phyloP scores from a whole-genome alignment of 306 rosid genomes.

The Vigna angularis region DNA sequence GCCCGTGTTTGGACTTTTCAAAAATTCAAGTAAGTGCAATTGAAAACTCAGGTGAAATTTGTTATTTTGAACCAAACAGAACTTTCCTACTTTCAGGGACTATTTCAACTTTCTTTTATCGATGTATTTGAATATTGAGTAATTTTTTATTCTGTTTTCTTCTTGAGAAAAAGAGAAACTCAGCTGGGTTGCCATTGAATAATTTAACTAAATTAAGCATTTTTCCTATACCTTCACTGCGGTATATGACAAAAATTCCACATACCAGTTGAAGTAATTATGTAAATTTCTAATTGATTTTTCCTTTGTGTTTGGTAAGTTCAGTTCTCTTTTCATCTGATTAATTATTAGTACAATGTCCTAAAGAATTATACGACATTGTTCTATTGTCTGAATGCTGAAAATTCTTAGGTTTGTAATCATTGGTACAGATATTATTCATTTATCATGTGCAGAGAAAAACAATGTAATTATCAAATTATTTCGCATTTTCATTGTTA shows the following conservation, averaged over 20 bases:
- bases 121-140: neutral
- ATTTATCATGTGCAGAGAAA: slow-evolving; percentile 13
- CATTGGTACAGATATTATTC: neutral
- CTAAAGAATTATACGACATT: neutral
- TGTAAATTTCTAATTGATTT: slow-evolving; percentile 3
- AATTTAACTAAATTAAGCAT: slow-evolving; percentile 11
- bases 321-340: neutral
- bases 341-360: neutral
- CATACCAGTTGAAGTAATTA: slow-evolving; percentile 3
- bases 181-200: neutral
- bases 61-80: neutral
- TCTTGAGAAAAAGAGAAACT: neutral
- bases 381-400: neutral
- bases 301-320: neutral
- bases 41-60: neutral
- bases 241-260: slow-evolving; percentile 7
- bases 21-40: neutral
- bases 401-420: slow-evolving; percentile 16
- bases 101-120: neutral
- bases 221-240: neutral
- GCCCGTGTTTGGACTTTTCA: neutral
- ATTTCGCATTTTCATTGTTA: neutral
- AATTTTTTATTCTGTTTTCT: neutral
- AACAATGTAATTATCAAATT: slow-evolving; percentile 4
- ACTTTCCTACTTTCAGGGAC: neutral